Percentiles rank a stretch among this genome's conserved stretches.
Conservation (phyloP, 2,329 filamentous ascomycete genomes). For the Fusarium nygamai region DNA sequence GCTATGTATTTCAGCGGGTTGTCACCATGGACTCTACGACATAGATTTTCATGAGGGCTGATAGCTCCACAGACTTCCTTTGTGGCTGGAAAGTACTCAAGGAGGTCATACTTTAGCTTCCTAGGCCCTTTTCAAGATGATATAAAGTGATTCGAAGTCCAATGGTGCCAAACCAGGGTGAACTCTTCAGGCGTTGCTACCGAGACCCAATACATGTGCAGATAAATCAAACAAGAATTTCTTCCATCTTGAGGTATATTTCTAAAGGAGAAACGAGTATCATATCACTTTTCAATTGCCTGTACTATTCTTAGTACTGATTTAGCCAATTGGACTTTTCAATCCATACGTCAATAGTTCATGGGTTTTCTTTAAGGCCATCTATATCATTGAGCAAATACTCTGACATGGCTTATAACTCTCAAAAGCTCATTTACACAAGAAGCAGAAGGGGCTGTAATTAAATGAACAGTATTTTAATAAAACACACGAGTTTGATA, state of each 20-base stretch:
- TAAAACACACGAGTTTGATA: background rate
- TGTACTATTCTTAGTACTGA: background rate
- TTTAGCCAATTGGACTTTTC: background rate
- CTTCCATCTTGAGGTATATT: background rate
- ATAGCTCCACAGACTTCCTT: background rate
- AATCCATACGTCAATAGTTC: background rate
- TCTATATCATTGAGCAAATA: background rate
- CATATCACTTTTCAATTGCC: too few species aligned
- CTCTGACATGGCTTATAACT: background rate
- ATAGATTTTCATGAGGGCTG: background rate
- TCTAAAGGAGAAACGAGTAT: background rate
- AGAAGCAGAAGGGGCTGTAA: background rate
- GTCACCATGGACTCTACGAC: background rate
- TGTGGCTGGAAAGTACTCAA: background rate
- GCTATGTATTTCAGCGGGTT: too few species aligned
- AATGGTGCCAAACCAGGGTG: background rate
- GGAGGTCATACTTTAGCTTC: background rate
- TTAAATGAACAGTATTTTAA: background rate
- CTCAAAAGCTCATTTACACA: background rate
- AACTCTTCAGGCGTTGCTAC: background rate
- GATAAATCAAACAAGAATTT: background rate
- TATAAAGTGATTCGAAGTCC: too few species aligned
- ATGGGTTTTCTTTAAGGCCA: background rate
- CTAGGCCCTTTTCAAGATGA: background rate
- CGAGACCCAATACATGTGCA: background rate